Conservation (phyloP, 345 rosid species). For the Eucalyptus sp. region DNA sequence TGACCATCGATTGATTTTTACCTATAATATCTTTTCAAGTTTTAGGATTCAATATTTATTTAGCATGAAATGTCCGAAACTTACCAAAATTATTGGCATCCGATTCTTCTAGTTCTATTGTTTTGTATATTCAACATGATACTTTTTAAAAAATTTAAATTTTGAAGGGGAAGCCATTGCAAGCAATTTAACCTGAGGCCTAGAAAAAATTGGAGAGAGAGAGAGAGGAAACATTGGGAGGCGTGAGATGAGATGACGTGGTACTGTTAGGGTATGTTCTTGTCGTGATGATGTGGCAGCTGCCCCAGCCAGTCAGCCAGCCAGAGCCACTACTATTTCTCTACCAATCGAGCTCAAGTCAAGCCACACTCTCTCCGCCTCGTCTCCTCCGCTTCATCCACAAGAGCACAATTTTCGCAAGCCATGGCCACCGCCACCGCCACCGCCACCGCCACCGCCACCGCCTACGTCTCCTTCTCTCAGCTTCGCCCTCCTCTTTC, state of each 20-base stretch:
- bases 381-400: not conserved
- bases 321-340: not conserved
- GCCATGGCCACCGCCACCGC: not conserved
- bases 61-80: not conserved
- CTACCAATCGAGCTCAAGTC: not conserved
- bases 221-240: not conserved
- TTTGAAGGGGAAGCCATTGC: not conserved
- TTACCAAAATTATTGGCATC: not conserved
- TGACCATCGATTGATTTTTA: fast-evolving
- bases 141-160: fast-evolving
- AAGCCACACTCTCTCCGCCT: not conserved
- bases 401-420: not conserved
- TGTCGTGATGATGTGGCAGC: not conserved
- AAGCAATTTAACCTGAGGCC: not conserved
- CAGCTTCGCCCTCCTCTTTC: not conserved
- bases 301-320: not conserved
- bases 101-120: not conserved
- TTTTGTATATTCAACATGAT: not conserved
- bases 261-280: no score
- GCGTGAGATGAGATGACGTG: not conserved
- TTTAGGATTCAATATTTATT: not conserved
- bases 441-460: not conserved
- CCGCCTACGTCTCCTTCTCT: not conserved
- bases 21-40: not conserved
- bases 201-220: not conserved